Percentiles rank a stretch among this genome's conserved stretches.
Evolutionary conservation across 192 early-diverging fungal species (phyloP).

Genomic region (Polychytrium aggregatum): DNA sequence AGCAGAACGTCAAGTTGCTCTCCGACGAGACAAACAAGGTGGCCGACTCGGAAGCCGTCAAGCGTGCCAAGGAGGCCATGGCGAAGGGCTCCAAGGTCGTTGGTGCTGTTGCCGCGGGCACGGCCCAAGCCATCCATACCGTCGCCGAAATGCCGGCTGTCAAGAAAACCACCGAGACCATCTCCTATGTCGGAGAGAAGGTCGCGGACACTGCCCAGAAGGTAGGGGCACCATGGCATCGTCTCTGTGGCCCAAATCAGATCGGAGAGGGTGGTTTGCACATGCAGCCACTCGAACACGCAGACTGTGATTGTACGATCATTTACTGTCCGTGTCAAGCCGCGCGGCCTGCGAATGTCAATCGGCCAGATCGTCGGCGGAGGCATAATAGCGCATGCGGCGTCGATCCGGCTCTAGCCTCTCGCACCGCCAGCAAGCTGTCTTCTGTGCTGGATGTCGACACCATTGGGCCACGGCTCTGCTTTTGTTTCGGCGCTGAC

Average conservation of each 20-base stretch:
- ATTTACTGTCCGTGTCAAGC: no score
- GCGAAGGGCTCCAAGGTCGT: constrained; percentile 43
- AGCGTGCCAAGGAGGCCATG: constrained; percentile 62
- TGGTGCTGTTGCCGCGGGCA: constrained; percentile 51
- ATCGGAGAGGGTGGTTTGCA: no score
- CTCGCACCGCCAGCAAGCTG: no score
- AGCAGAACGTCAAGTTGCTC: constrained; percentile 82
- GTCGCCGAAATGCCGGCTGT: constrained; percentile 47
- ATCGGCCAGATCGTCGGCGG: no score
- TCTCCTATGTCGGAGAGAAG: constrained; percentile 21
- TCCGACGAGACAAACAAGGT: constrained; percentile 72
- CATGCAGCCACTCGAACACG: no score
- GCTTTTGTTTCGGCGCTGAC: not conserved
- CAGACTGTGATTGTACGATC: no score
- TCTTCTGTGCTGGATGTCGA: not conserved
- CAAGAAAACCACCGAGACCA: constrained; percentile 65
- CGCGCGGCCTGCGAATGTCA: no score
- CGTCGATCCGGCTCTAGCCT: no score
- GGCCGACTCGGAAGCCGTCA: constrained; percentile 75
- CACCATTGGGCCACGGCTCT: not conserved
- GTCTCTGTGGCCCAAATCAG: no score
- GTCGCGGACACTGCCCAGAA: constrained; percentile 23
- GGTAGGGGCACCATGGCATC: constrained; percentile 19
- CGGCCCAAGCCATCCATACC: constrained; percentile 28
- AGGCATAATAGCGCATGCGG: no score